These are phyloP conservation scores for Balakata baccata DNA, from an alignment of 345 rosid species.

Conservation along the genomic window DNA sequence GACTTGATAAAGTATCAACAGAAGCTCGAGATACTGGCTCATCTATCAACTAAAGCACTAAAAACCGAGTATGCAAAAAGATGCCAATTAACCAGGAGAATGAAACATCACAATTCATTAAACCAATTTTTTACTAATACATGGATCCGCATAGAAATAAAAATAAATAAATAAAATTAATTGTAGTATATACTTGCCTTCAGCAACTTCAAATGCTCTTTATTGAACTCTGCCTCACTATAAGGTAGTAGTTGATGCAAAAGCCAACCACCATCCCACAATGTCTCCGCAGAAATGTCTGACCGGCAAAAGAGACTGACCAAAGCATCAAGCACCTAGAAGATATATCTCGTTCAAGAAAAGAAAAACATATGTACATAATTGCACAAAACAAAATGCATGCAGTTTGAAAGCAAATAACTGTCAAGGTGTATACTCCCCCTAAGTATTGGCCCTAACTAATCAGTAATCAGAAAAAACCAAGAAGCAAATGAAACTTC, in stretches of 20 bases:
- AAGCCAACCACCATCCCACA: conserved; percentile 99
- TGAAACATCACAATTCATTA: background rate
- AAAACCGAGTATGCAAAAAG: background rate
- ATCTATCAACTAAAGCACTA: background rate
- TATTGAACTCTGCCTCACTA: conserved; percentile 76
- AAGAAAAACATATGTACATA: background rate
- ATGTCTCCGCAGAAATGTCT: conserved; percentile 77
- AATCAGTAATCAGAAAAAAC: background rate
- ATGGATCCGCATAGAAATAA: background rate
- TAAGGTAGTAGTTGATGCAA: conserved; percentile 93
- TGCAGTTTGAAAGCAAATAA: background rate
- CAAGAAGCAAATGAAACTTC: background rate
- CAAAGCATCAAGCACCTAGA: conserved; percentile 86
- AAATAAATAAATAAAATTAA: background rate
- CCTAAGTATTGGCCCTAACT: too few species aligned
- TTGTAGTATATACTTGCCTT: conserved; percentile 42
- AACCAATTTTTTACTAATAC: background rate
- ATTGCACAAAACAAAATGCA: background rate
- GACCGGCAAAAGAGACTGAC: conserved; percentile 83
- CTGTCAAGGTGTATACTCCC: background rate
- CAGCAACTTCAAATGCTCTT: conserved; percentile 64
- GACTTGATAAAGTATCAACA: background rate
- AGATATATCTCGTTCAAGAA: background rate
- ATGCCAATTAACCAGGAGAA: background rate
- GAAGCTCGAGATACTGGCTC: background rate